Evolutionary conservation across 1,284 basidiomycete species (phyloP).

Genomic region (Ceratobasidium sp.): DNA sequence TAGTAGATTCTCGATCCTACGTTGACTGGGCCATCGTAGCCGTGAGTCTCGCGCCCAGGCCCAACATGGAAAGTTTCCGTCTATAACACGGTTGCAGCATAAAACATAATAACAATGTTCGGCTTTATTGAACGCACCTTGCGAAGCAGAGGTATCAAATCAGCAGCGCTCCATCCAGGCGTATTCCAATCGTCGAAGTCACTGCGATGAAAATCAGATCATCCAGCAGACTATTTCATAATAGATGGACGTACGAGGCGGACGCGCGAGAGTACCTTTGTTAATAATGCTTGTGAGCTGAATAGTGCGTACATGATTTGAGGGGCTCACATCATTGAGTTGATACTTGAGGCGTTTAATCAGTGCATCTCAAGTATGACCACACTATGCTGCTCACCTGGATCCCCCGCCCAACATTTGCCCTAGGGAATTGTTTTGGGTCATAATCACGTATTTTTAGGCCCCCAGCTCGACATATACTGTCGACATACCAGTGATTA

Average conservation of each 20-base stretch:
- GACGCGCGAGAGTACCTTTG: constrained; percentile 39
- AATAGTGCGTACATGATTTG: not conserved
- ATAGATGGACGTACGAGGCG: constrained; percentile 25
- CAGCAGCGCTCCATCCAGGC: constrained; percentile 27
- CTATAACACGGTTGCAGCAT: not conserved
- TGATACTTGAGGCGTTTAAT: too few relatives aligned
- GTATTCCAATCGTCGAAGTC: constrained; percentile 43
- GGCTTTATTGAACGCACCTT: constrained; percentile 7
- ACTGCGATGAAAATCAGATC: not conserved
- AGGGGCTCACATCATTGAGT: not conserved
- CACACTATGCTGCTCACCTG: constrained; percentile 16
- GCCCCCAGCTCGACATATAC: not conserved
- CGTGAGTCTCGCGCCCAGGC: constrained; percentile 22
- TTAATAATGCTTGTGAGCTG: not conserved
- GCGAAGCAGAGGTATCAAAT: constrained; percentile 37
- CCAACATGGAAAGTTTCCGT: constrained; percentile 40
- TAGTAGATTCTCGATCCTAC: not conserved
- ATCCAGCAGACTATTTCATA: not conserved
- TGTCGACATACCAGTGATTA: constrained; percentile 13
- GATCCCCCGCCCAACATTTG: constrained; percentile 35
- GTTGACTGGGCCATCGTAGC: constrained; percentile 31
- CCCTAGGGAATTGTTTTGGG: not conserved
- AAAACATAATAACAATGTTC: not conserved
- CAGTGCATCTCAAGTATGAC: too few relatives aligned
- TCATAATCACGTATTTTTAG: not conserved